Evolutionary conservation across 108 stramenopile genomes (phyloP), one percentile per base, ranked within the genome.

Genomic region (Nannochloropsis gaditana): DNA sequence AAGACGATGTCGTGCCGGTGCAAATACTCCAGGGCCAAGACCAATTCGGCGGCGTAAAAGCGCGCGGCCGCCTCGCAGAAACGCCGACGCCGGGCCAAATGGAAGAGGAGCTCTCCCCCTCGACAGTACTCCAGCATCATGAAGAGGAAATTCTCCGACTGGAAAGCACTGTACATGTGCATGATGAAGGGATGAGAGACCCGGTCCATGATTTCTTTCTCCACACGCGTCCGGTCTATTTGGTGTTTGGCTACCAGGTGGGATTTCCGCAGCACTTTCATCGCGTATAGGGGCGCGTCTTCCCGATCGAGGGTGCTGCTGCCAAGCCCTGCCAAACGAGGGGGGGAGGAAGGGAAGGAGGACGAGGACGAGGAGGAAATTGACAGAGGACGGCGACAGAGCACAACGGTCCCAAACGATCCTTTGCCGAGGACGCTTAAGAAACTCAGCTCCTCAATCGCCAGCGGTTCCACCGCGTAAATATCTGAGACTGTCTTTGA

Each of bases 71-170:
- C 91, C 91, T 97, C 96, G 31, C 94, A 95, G 91, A 98, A 96
- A 9, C 95, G 90, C 83, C 95, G 90, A 84, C 95, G 93, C 31
- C 95, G 91, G n/a, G 94, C 94, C 15, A 98, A 90, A 88, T 98
- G 97, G 89, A 96, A 96, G 87, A 98, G 97, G 15, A 98, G 91
- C 86, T 97, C 96, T 9, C 97, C 97, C 9, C 97, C 97, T 1
- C 95, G 95, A 92, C 97, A 98, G 87, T 97, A 98, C 89, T 98
- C 97, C 43, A 96, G 90, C 44, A 97, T 96, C 15, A 98, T 85
- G 87, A 94, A 98, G 42, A 98, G 86, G 82, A 96, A 96, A 87
- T 96, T 94, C 9, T 91, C 86, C 83, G 92, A 91, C 91, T 96
- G 96, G 85, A 96, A 97, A 21, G 93, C 93, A 80, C 85, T 92